These are phyloP conservation scores for Litsea cubeba DNA, from an alignment of 164 flowering plant genomes.

Conservation along the genomic window DNA sequence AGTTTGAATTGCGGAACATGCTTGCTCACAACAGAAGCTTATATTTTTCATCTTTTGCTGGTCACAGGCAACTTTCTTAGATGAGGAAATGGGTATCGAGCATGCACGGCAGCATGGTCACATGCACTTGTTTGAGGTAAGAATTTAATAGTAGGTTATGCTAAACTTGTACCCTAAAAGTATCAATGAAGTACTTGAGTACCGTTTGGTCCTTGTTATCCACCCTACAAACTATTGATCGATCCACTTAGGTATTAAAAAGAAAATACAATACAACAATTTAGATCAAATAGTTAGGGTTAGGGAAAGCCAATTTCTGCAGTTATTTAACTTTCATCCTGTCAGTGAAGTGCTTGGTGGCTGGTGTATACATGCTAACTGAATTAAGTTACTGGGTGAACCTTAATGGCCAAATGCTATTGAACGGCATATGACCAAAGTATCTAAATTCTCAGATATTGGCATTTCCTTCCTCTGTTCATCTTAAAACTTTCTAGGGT, in stretches of 20 bases:
- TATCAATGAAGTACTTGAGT: neutral
- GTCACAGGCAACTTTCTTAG: constrained; percentile 83
- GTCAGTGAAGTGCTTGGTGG: too few relatives aligned
- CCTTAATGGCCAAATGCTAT: too few relatives aligned
- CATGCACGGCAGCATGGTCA: constrained; percentile 91
- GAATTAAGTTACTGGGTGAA: too few relatives aligned
- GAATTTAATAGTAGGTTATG: neutral
- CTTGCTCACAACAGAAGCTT: neutral
- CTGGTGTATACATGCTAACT: too few relatives aligned
- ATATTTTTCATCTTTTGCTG: neutral
- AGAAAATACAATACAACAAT: too few relatives aligned
- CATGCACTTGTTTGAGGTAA: constrained; percentile 83
- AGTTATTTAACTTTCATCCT: too few relatives aligned
- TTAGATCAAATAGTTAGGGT: too few relatives aligned
- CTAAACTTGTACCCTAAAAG: neutral
- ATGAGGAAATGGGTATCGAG: constrained; percentile 66
- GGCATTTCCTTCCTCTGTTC: neutral
- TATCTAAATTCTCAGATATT: neutral
- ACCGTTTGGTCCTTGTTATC: neutral
- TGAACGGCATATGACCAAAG: neutral
- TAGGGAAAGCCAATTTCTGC: too few relatives aligned
- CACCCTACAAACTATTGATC: too few relatives aligned
- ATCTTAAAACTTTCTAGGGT: neutral
- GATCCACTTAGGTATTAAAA: too few relatives aligned
- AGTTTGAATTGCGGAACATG: neutral